phyloP scores from a whole-genome alignment of 148 eudicot genomes.

The Heliamphora exappendiculata region DNA sequence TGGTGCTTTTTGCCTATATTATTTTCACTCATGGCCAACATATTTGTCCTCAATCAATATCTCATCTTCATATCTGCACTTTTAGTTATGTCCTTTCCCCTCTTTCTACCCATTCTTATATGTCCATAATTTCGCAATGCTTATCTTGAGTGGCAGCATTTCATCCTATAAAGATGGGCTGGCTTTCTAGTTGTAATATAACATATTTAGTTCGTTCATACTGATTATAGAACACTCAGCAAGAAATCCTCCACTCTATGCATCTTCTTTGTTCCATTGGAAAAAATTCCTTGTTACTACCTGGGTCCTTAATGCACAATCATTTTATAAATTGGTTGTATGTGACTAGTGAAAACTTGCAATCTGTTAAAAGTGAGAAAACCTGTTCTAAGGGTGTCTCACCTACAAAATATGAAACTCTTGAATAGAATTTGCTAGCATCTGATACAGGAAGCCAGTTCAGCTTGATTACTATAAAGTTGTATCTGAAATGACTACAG shows the following conservation, averaged over 20 bases:
- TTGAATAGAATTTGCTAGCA: not conserved
- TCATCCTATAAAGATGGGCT: not conserved
- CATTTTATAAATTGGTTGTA: not conserved
- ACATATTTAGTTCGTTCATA: not conserved
- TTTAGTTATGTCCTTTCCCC: not conserved
- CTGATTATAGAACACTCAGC: not conserved
- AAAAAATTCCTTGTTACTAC: not conserved
- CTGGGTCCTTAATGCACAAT: not conserved
- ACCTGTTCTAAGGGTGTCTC: not conserved
- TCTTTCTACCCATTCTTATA: not conserved
- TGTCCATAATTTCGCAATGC: not conserved
- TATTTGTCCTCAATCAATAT: not conserved
- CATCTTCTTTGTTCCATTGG: not conserved
- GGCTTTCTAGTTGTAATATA: not conserved
- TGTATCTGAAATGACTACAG: not conserved
- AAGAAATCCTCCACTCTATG: not conserved
- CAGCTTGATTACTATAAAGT: not conserved
- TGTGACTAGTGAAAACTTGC: not conserved
- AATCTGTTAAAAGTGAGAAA: not conserved
- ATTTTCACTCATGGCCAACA: not conserved
- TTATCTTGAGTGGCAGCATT: not conserved
- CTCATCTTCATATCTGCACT: not conserved
- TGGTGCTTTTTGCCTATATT: not conserved
- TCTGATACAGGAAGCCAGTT: not conserved
- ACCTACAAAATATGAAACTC: not conserved